Conservation (phyloP, 192 early-diverging fungal species). For the Entomortierella beljakovae region DNA sequence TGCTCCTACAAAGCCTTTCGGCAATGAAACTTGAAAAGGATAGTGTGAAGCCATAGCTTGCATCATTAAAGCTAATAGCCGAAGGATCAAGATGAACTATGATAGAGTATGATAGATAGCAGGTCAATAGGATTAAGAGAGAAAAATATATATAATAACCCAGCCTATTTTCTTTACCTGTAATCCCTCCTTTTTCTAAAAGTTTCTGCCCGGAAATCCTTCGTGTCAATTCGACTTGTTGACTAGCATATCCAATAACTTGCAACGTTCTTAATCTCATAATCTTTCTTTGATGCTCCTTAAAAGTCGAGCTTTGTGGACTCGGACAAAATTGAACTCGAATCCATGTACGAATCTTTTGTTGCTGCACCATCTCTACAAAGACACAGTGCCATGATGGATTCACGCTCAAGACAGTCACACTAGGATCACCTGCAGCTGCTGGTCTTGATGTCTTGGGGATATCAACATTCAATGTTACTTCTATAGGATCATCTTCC, state of each 20-base stretch:
- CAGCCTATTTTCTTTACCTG: slow-evolving; percentile 1
- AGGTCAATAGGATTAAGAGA: neutral
- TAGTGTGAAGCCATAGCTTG: slow-evolving; percentile 41
- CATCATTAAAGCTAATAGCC: slow-evolving; percentile 37
- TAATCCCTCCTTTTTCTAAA: slow-evolving; percentile 23
- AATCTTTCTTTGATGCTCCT: slow-evolving; percentile 9
- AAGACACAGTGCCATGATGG: slow-evolving; percentile 50
- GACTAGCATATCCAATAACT: slow-evolving; percentile 37
- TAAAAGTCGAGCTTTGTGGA: neutral
- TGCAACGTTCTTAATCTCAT: slow-evolving; percentile 25
- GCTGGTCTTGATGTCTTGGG: slow-evolving; percentile 23
- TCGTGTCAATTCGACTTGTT: slow-evolving; percentile 32
- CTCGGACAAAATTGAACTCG: slow-evolving; percentile 41
- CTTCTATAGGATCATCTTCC: slow-evolving; percentile 25
- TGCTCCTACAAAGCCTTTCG: neutral
- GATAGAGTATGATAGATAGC: neutral
- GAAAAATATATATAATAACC: neutral
- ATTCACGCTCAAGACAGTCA: slow-evolving; percentile 36
- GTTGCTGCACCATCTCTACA: slow-evolving; percentile 32
- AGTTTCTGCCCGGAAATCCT: slow-evolving; percentile 26
- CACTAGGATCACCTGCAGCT: slow-evolving; percentile 7
- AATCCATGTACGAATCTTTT: slow-evolving; percentile 10
- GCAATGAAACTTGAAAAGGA: slow-evolving; percentile 23
- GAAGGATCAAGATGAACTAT: slow-evolving; percentile 40
- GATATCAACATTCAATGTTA: slow-evolving; percentile 42